Conservation (phyloP, 192 early-diverging fungal species). For the Podila epigama region DNA sequence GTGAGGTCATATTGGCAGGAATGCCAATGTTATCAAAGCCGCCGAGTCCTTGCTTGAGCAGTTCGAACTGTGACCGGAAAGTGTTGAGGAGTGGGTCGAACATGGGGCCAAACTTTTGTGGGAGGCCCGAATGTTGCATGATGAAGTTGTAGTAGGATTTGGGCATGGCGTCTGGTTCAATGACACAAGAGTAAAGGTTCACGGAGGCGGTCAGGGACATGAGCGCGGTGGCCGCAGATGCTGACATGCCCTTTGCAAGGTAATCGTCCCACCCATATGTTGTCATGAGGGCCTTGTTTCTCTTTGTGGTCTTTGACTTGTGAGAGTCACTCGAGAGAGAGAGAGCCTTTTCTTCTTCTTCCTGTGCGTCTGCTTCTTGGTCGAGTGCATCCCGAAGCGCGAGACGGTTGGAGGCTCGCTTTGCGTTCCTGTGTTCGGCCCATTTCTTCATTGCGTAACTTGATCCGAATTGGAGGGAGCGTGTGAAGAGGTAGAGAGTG, state of each 20-base stretch:
- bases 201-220: constrained; percentile 58
- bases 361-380: constrained; percentile 8
- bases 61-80: constrained; percentile 28
- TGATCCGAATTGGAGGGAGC: constrained; percentile 67
- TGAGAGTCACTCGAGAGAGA: constrained; percentile 7
- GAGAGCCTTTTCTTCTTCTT: constrained; percentile 13
- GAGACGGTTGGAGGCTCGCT: constrained; percentile 18
- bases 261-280: constrained; percentile 53
- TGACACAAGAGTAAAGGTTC: constrained; percentile 59
- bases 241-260: constrained; percentile 49
- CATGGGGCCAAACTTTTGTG: constrained; percentile 52
- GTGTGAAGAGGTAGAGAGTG: constrained; percentile 68
- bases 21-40: constrained; percentile 42
- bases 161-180: constrained; percentile 64
- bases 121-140: constrained; percentile 54
- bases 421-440: constrained; percentile 47
- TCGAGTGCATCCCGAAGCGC: constrained; percentile 19
- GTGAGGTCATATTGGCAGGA: constrained; percentile 58
- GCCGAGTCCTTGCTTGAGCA: constrained; percentile 25
- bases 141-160: constrained; percentile 65
- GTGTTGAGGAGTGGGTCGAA: constrained; percentile 46
- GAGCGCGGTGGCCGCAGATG: constrained; percentile 51
- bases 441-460: constrained; percentile 70
- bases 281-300: constrained; percentile 20
- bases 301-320: constrained; percentile 3